phyloP scores from a whole-genome alignment of 2,329 filamentous ascomycete species.

The Cryphonectria japonica region DNA sequence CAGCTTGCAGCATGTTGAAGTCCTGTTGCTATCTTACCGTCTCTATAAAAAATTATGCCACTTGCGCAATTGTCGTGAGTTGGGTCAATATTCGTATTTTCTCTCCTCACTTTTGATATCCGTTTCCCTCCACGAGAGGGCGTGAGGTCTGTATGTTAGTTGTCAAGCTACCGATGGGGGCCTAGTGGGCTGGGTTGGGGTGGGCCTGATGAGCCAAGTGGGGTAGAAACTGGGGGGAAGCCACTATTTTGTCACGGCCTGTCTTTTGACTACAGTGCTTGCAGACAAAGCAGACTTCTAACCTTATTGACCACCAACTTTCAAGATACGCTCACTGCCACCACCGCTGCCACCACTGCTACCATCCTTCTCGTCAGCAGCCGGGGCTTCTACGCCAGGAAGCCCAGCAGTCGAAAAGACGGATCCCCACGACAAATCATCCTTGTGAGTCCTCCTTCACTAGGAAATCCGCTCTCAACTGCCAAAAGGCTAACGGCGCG shows the following conservation, averaged over 20 bases:
- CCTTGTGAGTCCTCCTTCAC: not conserved
- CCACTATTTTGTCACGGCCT: not conserved
- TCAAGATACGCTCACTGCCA: not conserved
- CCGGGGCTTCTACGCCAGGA: not conserved
- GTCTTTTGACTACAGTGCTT: slow-evolving; percentile 7
- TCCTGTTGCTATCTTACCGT: not conserved
- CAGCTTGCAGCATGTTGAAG: not conserved
- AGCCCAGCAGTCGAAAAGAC: not conserved
- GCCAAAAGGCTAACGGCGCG: not conserved
- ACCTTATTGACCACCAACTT: slow-evolving; percentile 2
- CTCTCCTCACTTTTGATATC: not conserved
- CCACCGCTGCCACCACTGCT: not conserved
- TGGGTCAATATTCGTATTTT: not conserved
- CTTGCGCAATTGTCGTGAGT: not conserved
- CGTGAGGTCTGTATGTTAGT: not conserved
- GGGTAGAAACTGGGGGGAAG: not conserved
- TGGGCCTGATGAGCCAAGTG: no score
- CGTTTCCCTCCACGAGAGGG: not conserved
- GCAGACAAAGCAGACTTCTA: slow-evolving; percentile 8
- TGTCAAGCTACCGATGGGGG: not conserved
- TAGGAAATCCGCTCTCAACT: not conserved
- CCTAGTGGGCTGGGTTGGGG: no score
- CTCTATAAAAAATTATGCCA: not conserved
- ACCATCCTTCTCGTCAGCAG: not conserved
- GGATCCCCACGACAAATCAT: not conserved